Evolutionary conservation across 1,284 basidiomycete species (phyloP), one percentile per base, ranked within the genome.

Genomic region (Austroboletus novae-zelandiae): DNA sequence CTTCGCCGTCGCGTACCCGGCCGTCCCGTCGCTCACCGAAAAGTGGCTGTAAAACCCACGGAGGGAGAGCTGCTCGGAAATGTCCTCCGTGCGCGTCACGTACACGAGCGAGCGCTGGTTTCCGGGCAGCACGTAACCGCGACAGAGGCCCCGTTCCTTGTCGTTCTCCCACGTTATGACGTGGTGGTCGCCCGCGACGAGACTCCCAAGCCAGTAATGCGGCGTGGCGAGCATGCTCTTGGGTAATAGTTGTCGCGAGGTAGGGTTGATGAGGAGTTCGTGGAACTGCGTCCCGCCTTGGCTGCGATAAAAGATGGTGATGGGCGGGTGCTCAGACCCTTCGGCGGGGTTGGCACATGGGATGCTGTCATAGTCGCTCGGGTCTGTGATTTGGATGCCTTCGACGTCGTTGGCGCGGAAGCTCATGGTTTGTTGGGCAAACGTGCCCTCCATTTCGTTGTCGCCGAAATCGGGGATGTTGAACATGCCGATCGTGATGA

Each of bases 321-420:
- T 69, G 14, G 81, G 79, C 0, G 74, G 72, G n/a, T 76, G 74
- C 11, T 72, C 64, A 11, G 67, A 61, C 43, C 62, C 56, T 10
- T 66, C 62, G 23, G 49, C 52, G 45, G 40, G 69, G 54, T 43
- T 60, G 51, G 27, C 66, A 65, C 39, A 68, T 55, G 48, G 73
- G 55, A 55, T 68, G 59, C 57, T 71, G 60, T 66, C 73, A 61
- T 55, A 65, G 55, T 41, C 72, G 69, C 40, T 71, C 56, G 74
- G 71, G 49, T 84, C 80, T 7, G 80, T 80, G 50, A 87, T 76
- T 42, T 76, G 68, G 48, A 83, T 71, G 47, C 73, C 71, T 41
- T 64, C 61, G 49, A 68, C 59, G 39, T 64, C 61, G 48, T 68
- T 62, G 36, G 64, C 58, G 47, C 54, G 48, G 40, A 64, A 57